These are phyloP conservation scores for Tolypocladium cylindrosporum DNA, from an alignment of 2,329 filamentous ascomycete genomes.

Conservation along the genomic window DNA sequence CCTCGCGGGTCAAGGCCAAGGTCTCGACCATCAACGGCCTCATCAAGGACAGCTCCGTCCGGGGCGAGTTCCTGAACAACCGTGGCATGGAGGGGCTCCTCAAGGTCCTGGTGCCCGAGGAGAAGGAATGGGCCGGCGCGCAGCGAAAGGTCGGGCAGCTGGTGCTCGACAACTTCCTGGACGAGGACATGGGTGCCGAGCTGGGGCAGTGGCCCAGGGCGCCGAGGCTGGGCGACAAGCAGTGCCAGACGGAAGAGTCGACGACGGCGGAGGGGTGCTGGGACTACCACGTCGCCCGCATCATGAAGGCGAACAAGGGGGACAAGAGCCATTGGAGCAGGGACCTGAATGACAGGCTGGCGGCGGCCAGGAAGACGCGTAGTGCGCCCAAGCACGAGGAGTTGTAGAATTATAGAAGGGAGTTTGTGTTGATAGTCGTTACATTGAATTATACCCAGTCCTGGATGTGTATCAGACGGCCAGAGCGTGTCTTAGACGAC, in stretches of 20 bases:
- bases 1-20: constrained; percentile 24
- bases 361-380: constrained; percentile 18
- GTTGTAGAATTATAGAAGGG: constrained; percentile 16
- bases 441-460: background rate
- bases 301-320: constrained; percentile 25
- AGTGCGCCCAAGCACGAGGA: constrained; percentile 16
- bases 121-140: constrained; percentile 37
- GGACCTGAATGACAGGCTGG: constrained; percentile 27
- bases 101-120: constrained; percentile 37
- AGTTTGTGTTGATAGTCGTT: background rate
- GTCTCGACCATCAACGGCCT: constrained; percentile 46
- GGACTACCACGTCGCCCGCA: constrained; percentile 40
- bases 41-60: constrained; percentile 41
- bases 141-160: constrained; percentile 47
- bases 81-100: constrained; percentile 45
- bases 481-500: background rate
- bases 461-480: background rate
- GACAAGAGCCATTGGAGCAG: constrained; percentile 35
- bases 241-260: constrained; percentile 22
- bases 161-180: constrained; percentile 56
- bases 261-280: constrained; percentile 42
- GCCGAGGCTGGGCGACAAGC: constrained; percentile 20
- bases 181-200: constrained; percentile 51
- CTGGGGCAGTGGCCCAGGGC: constrained; percentile 44
- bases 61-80: constrained; percentile 42